Conservation (phyloP, 305 asterid species). For the Andrographis paniculata region DNA sequence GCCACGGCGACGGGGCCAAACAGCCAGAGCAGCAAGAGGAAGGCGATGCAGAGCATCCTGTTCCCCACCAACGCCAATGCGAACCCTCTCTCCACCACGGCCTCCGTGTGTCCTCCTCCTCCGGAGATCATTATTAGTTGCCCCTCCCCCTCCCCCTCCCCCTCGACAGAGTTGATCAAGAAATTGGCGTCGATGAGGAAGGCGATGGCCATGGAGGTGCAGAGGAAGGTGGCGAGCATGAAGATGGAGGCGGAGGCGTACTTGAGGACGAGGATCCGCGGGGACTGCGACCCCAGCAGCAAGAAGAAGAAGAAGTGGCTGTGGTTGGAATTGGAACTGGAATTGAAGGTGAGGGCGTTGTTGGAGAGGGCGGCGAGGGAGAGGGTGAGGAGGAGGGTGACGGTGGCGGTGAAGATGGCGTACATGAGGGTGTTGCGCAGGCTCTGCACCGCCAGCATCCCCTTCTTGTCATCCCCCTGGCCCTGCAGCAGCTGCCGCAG, state of each 20-base stretch:
- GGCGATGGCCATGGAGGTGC: constrained; percentile 57
- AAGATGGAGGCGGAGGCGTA: constrained; percentile 48
- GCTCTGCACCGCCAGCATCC: constrained; percentile 67
- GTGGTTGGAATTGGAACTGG: constrained; percentile 6
- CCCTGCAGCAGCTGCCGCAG: constrained; percentile 36
- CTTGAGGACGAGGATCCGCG: constrained; percentile 46
- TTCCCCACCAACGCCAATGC: constrained; percentile 56
- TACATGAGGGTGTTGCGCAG: constrained; percentile 65
- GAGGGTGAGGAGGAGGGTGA: constrained; percentile 39
- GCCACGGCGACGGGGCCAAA: constrained; percentile 59
- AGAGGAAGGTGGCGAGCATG: constrained; percentile 50
- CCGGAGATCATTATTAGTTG: no score
- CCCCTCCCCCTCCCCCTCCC: no score
- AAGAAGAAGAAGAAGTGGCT: constrained; percentile 24
- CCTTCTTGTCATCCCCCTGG: constrained; percentile 71
- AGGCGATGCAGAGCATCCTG: constrained; percentile 49
- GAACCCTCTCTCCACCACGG: constrained; percentile 59
- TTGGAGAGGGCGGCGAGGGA: constrained; percentile 59
- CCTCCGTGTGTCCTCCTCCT: constrained; percentile 30
- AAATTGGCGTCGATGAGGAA: constrained; percentile 55
- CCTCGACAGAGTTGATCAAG: constrained; percentile 62
- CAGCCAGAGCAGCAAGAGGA: constrained; percentile 60
- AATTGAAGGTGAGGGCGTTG: constrained; percentile 34
- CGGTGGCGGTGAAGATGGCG: constrained; percentile 52
- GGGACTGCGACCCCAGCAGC: constrained; percentile 57